Conservation (phyloP, 345 rosid species). For the Lumnitzera littorea region DNA sequence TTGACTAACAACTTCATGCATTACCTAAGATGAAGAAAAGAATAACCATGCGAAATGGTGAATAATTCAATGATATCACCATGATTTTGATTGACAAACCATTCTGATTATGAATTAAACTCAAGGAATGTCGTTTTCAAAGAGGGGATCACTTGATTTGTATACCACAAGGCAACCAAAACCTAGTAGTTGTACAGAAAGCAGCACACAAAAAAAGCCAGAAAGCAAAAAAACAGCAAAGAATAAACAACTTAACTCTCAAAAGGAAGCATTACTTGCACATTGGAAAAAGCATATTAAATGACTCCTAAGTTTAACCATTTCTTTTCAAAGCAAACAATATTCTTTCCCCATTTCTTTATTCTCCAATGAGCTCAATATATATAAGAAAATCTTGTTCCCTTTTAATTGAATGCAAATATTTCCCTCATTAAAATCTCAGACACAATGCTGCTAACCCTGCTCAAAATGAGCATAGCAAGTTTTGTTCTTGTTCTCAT, state of each 20-base stretch:
- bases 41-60: too few relatives aligned
- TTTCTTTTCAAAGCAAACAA: constrained; percentile 51
- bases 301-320: constrained; percentile 22
- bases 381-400: constrained; percentile 15
- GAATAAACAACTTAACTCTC: constrained; percentile 14
- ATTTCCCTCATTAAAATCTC: constrained; percentile 5
- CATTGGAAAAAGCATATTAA: constrained; percentile 31
- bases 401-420: background rate
- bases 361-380: background rate
- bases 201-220: too few relatives aligned
- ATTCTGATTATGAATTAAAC: too few relatives aligned
- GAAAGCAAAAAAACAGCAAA: constrained; percentile 1
- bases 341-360: constrained; percentile 9
- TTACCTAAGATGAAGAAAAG: too few relatives aligned
- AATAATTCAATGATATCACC: too few relatives aligned
- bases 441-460: background rate
- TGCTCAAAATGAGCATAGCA: constrained; percentile 31
- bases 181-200: too few relatives aligned
- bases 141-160: too few relatives aligned
- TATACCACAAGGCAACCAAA: too few relatives aligned
- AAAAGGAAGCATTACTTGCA: constrained; percentile 59
- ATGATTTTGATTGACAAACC: too few relatives aligned
- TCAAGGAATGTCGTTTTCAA: too few relatives aligned
- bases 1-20: too few relatives aligned
- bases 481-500: constrained; percentile 23